Percentiles rank a stretch among this genome's conserved stretches.
Conservation (phyloP, 768 basidiomycete genomes). For the Austroboletus festivus region DNA sequence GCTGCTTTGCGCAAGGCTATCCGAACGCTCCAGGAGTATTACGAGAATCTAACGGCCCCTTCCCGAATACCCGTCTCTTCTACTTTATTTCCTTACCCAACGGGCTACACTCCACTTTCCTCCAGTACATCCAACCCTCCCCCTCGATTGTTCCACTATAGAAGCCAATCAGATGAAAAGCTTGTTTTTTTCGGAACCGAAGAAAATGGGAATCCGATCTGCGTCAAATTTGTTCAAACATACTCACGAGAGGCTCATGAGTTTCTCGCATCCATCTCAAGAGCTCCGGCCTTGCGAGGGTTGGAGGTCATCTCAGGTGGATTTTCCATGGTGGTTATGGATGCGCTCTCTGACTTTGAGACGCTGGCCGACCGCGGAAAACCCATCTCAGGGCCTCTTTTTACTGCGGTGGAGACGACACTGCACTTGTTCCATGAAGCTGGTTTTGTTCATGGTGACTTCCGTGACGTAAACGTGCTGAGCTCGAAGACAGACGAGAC, state of each 20-base stretch:
- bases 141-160: no score
- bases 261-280: conserved; percentile 14
- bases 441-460: conserved; percentile 23
- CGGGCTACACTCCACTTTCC: conserved; percentile 1
- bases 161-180: neutral
- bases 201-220: conserved; percentile 13
- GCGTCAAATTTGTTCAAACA: conserved; percentile 27
- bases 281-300: conserved; percentile 27
- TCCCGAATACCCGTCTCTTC: neutral
- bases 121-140: neutral
- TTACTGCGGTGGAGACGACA: neutral
- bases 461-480: conserved; percentile 23
- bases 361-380: conserved; percentile 4
- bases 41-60: conserved; percentile 8
- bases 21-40: conserved; percentile 21
- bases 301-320: conserved; percentile 28
- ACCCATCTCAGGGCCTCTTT: neutral
- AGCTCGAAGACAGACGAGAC: neutral
- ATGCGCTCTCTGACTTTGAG: conserved; percentile 1
- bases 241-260: conserved; percentile 30
- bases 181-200: conserved; percentile 13
- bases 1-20: conserved; percentile 27
- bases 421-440: conserved; percentile 11
- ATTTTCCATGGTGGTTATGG: conserved; percentile 36
- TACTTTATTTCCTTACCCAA: neutral